phyloP scores from a whole-genome alignment of 257 asterid species.

The Solanum chmielewskii region DNA sequence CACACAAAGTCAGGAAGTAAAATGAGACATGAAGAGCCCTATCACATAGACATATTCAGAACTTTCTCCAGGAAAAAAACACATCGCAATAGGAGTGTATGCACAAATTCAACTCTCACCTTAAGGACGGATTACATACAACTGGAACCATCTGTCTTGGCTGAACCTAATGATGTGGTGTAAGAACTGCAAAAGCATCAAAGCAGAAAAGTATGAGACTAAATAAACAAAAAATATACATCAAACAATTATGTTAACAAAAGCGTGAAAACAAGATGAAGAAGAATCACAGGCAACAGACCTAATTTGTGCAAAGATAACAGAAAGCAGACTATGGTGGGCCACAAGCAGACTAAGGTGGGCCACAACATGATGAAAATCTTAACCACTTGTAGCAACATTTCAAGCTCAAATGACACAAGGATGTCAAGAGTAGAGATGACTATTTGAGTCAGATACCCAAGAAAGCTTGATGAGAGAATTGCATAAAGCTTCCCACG shows the following conservation, averaged over 20 bases:
- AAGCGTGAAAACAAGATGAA: neutral
- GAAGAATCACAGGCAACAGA: neutral
- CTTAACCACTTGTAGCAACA: neutral
- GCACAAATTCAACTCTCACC: constrained; percentile 16
- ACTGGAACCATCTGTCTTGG: constrained; percentile 20
- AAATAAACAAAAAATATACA: neutral
- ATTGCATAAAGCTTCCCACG: neutral
- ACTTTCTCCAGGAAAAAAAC: neutral
- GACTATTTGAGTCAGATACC: neutral
- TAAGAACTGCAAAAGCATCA: constrained; percentile 28
- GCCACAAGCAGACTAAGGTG: neutral
- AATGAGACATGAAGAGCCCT: neutral
- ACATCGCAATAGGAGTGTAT: neutral
- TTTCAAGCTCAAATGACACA: neutral
- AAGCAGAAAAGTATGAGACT: neutral
- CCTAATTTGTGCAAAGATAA: neutral
- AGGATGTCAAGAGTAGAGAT: neutral
- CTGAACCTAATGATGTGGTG: constrained; percentile 25
- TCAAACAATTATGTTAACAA: neutral
- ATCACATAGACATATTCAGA: neutral
- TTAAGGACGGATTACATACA: constrained; percentile 9
- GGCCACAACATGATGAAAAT: neutral
- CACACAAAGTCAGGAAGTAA: neutral
- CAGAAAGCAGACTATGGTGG: neutral
- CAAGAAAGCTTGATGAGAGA: neutral